Evolutionary conservation across 345 rosid species (phyloP).

Genomic region (Reutealis trisperma): DNA sequence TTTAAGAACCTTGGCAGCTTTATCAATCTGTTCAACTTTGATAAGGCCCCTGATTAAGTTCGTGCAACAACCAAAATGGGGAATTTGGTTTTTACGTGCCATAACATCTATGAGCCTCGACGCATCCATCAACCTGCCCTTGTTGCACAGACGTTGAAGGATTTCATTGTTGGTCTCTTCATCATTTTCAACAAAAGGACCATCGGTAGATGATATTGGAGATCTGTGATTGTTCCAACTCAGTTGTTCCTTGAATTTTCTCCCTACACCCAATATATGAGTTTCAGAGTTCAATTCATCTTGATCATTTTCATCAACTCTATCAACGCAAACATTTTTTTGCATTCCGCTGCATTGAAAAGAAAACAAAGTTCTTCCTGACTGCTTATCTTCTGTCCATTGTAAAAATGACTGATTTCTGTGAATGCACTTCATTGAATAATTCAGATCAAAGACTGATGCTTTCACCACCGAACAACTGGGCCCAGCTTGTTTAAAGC

Average conservation of each 20-base stretch:
- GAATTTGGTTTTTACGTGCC: conserved; percentile 76
- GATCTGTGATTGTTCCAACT: conserved; percentile 28
- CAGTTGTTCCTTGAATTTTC: conserved; percentile 31
- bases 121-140: conserved; percentile 57
- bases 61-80: conserved; percentile 65
- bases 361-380: conserved; percentile 25
- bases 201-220: conserved; percentile 35
- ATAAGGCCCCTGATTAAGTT: conserved; percentile 70
- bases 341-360: conserved; percentile 38
- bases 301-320: conserved; percentile 39
- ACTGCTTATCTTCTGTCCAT: conserved; percentile 27
- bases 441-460: conserved; percentile 10
- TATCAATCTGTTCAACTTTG: conserved; percentile 51
- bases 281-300: conserved; percentile 44
- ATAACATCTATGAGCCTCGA: conserved; percentile 61
- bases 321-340: conserved; percentile 40
- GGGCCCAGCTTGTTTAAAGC: conserved; percentile 26
- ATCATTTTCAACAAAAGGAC: conserved; percentile 50
- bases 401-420: conserved; percentile 22
- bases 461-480: conserved; percentile 18
- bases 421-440: conserved; percentile 16
- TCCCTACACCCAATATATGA: conserved; percentile 18
- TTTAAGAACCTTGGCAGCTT: conserved; percentile 58
- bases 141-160: conserved; percentile 56
- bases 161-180: conserved; percentile 64